A percentile compares a stretch with the other conserved stretches of the same genome.
Conservation (phyloP, 768 basidiomycete species). For the Calocybe indica region DNA sequence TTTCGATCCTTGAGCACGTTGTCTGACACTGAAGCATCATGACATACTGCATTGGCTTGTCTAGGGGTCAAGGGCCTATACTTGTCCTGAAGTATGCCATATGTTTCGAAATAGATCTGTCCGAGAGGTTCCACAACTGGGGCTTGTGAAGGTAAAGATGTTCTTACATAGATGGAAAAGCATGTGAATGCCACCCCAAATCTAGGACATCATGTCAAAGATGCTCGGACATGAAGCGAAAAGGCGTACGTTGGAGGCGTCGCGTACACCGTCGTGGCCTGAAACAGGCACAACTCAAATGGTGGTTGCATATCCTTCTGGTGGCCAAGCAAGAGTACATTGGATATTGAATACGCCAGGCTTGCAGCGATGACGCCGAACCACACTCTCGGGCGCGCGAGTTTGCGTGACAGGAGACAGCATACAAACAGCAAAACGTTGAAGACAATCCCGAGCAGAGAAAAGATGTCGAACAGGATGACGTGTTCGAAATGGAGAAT, state of each 20-base stretch:
- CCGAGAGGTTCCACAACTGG: too few relatives aligned
- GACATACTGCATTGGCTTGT: too few relatives aligned
- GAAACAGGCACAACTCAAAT: constrained; percentile 16
- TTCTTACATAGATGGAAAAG: too few relatives aligned
- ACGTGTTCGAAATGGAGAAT: not conserved
- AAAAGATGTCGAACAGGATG: constrained; percentile 4
- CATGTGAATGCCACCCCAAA: too few relatives aligned
- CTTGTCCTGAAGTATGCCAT: too few relatives aligned
- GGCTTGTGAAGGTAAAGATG: too few relatives aligned
- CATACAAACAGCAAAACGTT: constrained; percentile 5
- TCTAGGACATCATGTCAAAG: too few relatives aligned
- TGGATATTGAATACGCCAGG: constrained; percentile 16
- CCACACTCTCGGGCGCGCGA: constrained; percentile 14
- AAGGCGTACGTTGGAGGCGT: constrained; percentile 14
- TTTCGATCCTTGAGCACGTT: too few relatives aligned
- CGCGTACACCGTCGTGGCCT: constrained; percentile 21
- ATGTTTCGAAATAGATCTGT: too few relatives aligned
- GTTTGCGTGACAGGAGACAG: constrained; percentile 7
- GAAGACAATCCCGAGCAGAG: constrained; percentile 3
- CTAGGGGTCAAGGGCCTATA: too few relatives aligned
- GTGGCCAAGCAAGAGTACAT: constrained; percentile 14
- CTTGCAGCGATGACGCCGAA: constrained; percentile 15
- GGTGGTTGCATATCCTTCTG: constrained; percentile 16
- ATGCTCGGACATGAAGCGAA: too few relatives aligned
- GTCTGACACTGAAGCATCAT: too few relatives aligned